phyloP scores from a whole-genome alignment of 148 eudicot genomes.

The Vaccinium corymbosum region DNA sequence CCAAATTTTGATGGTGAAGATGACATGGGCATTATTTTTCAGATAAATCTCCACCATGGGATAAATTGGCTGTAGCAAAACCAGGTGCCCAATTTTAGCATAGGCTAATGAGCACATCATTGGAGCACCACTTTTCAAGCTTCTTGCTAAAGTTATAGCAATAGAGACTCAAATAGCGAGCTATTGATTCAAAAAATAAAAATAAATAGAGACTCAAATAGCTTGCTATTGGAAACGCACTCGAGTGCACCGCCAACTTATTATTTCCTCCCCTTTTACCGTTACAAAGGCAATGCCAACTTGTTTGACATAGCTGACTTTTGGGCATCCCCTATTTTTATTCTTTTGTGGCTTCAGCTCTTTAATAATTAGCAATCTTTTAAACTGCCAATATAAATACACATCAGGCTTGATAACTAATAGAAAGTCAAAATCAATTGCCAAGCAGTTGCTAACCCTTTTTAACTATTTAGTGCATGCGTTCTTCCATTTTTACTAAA shows the following conservation, averaged over 20 bases:
- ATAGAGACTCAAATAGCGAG: not conserved
- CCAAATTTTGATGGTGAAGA: too few species aligned
- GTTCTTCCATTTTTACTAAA: not conserved
- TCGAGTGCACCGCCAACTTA: not conserved
- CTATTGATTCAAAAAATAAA: too few species aligned
- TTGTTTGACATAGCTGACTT: not conserved
- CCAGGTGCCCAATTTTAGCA: not conserved
- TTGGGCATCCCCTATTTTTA: not conserved
- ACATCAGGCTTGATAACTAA: not conserved
- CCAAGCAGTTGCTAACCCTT: not conserved
- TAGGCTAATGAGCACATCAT: not conserved
- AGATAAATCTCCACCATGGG: not conserved
- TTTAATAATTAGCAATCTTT: not conserved
- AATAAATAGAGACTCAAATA: not conserved
- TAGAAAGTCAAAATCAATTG: not conserved
- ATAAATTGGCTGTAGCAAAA: not conserved
- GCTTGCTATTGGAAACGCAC: not conserved
- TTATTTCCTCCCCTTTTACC: not conserved
- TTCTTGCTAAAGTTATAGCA: not conserved
- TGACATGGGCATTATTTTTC: not conserved
- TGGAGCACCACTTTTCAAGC: not conserved
- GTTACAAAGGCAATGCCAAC: not conserved
- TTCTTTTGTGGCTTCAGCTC: not conserved
- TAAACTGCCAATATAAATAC: not conserved
- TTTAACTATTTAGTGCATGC: not conserved